Conservation (phyloP, 306 rosid species). For the Quercus engelmannii region DNA sequence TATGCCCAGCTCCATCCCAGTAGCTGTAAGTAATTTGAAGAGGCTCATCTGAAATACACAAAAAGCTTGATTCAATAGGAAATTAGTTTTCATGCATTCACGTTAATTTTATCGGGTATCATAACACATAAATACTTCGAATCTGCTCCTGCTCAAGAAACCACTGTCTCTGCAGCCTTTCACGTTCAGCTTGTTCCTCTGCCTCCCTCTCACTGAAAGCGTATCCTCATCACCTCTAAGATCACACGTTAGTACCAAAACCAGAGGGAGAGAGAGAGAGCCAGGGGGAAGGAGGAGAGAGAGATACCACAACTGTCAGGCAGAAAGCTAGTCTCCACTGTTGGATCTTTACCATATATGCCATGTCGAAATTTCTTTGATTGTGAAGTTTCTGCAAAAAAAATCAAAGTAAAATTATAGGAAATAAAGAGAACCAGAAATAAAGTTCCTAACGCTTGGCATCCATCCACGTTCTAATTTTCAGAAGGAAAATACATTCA, state of each 20-base stretch:
- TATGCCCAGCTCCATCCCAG: constrained; percentile 99
- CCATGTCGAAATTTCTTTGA: constrained; percentile 37
- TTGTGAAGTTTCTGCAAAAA: constrained; percentile 38
- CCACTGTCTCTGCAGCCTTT: constrained; percentile 85
- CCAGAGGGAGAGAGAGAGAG: constrained; percentile 12
- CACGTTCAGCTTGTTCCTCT: constrained; percentile 97
- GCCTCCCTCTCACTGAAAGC: constrained; percentile 99
- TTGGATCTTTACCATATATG: constrained; percentile 95
- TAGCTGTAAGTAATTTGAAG: constrained; percentile 94
- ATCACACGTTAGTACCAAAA: constrained; percentile 49
- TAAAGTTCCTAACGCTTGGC: neutral
- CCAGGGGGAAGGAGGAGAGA: constrained; percentile 9
- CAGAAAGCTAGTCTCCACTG: constrained; percentile 93
- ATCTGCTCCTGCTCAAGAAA: constrained; percentile 82
- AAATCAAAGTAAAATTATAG: constrained; percentile 8
- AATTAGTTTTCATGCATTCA: neutral
- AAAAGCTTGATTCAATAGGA: constrained; percentile 1
- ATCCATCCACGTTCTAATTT: neutral
- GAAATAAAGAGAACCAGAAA: neutral
- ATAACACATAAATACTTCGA: constrained; percentile 48
- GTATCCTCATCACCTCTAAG: constrained; percentile 72
- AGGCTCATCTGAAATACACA: constrained; percentile 68
- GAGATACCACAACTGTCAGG: constrained; percentile 77
- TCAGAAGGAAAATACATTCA: neutral
- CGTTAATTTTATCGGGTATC: neutral